Conservation (phyloP, 2,329 filamentous ascomycete species). For the Pseudogymnoascus sp. region DNA sequence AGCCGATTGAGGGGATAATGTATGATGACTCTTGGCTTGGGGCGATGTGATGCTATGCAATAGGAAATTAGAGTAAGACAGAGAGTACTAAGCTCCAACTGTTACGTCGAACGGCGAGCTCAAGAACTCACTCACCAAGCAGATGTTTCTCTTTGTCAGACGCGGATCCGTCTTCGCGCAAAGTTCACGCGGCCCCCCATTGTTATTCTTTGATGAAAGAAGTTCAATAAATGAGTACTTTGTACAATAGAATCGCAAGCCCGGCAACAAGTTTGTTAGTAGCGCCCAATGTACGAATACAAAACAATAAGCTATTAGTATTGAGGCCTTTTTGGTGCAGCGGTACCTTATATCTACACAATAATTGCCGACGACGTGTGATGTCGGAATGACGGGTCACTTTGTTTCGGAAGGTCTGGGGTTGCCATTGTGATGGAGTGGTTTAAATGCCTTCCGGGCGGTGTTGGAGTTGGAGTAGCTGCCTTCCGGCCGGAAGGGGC, state of each 20-base stretch:
- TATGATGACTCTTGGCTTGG: background rate
- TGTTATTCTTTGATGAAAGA: background rate
- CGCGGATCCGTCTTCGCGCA: background rate
- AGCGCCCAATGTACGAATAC: background rate
- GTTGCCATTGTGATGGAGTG: background rate
- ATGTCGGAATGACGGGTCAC: background rate
- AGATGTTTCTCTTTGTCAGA: background rate
- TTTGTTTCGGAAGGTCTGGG: background rate
- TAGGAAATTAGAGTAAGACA: background rate
- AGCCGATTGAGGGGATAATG: background rate
- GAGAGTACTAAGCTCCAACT: background rate
- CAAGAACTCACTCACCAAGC: background rate
- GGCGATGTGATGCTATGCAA: background rate
- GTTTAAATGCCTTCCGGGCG: background rate
- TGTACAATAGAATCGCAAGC: background rate
- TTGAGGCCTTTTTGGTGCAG: background rate
- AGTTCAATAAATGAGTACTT: background rate
- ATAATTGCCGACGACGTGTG: background rate
- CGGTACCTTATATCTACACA: background rate
- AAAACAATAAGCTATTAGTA: background rate
- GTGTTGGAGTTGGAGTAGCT: background rate
- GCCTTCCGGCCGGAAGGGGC: background rate
- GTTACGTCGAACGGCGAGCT: background rate
- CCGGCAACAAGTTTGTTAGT: background rate
- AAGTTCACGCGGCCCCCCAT: background rate